Base-by-base conservation (phyloP, 768 basidiomycete species). In the Leccinum subgranulosum region DNA sequence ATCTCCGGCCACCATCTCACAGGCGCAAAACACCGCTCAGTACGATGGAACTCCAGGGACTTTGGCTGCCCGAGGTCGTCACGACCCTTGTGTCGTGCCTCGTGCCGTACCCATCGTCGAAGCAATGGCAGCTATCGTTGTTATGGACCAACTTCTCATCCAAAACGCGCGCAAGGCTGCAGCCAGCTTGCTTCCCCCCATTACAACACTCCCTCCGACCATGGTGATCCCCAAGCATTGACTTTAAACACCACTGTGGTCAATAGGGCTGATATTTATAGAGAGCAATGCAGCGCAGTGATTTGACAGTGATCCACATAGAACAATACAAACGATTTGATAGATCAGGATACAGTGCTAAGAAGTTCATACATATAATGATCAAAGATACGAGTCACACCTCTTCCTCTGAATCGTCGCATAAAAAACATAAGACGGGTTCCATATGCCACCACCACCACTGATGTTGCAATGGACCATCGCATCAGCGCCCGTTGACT, bases 101-200 rank as follows among this genome's bases (percentile, higher is more conserved):
- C 87, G 94, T 49, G 94, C 94, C 19, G 93, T 98, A 9, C 94
- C 97, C 45, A 99, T 99, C 66, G 96, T 98, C 46, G 97, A 99
- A 76, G 86, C 92, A 1, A 99, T 99, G 97, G 94, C 96, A 0
- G 87, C 89, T 27, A 80, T 98, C 50, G 96, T 98, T 58, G 81
- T 97, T 63, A 92, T 99, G 88, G 97, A 99, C 70, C 84, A 89
- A 66, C 79, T 98, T 57, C 81, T 98, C 41, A 85, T 92, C 57
- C 96, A 98, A 75, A 91, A 93, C 62, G 80, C 94, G 9, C 85
- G 96, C 51, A 80, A 80, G 69, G 77, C 87, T 1, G 84, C 95
- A 2, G 81, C 87, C 7, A 76, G 83, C 50, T 76, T 94, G 36
- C 81, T 98, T n/a, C 93, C 95, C 19, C 79, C 90, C 29, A 73